phyloP scores from a whole-genome alignment of 176 grass and related monocot species.

The Paspalum vaginatum region DNA sequence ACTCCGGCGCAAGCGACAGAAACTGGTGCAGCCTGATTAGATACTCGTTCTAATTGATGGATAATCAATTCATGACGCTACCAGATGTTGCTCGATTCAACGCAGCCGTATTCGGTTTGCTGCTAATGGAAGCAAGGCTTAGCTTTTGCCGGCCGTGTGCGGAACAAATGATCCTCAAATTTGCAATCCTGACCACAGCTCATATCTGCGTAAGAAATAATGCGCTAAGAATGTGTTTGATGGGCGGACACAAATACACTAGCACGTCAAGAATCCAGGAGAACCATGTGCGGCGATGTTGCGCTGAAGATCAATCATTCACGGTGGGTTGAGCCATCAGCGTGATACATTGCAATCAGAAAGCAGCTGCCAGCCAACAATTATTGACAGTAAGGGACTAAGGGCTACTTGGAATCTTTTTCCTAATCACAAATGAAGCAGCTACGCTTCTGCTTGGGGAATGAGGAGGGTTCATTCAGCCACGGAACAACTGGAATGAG shows the following conservation, averaged over 20 bases:
- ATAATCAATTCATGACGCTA: slow-evolving; percentile 8
- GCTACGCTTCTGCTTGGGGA: not conserved
- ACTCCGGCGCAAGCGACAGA: slow-evolving; percentile 24
- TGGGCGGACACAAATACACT: not conserved
- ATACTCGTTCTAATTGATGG: not conserved
- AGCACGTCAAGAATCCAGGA: not conserved
- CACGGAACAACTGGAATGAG: not conserved
- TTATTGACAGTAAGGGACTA: slow-evolving; percentile 28
- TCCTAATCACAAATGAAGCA: slow-evolving; percentile 25
- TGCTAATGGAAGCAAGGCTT: slow-evolving; percentile 26
- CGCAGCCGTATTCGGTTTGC: not conserved
- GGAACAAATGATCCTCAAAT: not conserved
- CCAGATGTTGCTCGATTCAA: not conserved
- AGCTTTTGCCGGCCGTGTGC: not conserved
- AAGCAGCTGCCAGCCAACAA: slow-evolving; percentile 1
- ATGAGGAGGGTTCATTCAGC: not conserved
- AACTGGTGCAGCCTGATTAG: not conserved
- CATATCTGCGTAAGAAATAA: not conserved
- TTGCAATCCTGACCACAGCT: not conserved
- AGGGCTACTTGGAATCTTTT: not conserved
- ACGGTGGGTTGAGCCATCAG: not conserved
- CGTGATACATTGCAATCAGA: not conserved
- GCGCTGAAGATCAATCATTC: not conserved
- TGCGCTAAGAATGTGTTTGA: not conserved
- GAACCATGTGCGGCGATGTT: not conserved